phyloP scores from a whole-genome alignment of 352 stramenopile genomes.

The Phytophthora vignae region DNA sequence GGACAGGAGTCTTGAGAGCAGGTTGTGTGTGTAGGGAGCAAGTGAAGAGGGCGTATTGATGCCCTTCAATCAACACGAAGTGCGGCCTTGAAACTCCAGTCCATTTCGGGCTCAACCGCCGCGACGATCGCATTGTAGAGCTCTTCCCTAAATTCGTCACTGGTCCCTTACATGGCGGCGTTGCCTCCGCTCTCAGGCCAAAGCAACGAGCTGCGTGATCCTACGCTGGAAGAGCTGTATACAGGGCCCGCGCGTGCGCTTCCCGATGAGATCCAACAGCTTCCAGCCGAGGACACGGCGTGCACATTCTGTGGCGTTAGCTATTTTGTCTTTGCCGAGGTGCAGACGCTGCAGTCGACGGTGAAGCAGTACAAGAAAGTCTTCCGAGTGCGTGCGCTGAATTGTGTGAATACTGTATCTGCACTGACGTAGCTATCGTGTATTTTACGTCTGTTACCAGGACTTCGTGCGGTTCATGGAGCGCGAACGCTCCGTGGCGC shows the following conservation, averaged over 20 bases:
- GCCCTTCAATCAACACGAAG: neutral
- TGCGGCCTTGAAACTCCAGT: constrained; percentile 14
- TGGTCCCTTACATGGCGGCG: constrained; percentile 9
- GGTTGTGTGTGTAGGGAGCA: no score
- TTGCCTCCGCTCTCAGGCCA: constrained; percentile 23
- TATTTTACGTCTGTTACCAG: constrained; percentile 25
- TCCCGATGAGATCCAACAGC: constrained; percentile 71
- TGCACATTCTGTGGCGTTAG: constrained; percentile 88
- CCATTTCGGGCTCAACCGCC: neutral
- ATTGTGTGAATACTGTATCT: neutral
- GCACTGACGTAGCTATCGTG: neutral
- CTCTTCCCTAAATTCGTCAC: constrained; percentile 8
- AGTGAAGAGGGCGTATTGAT: no score
- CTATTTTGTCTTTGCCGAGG: constrained; percentile 89
- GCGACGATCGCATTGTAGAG: neutral
- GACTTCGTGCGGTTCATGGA: constrained; percentile 78
- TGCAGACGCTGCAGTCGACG: constrained; percentile 75
- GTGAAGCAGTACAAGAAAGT: constrained; percentile 78
- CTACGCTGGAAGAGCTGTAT: constrained; percentile 78
- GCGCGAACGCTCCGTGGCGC: constrained; percentile 53
- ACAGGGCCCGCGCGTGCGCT: constrained; percentile 65
- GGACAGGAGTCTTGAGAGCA: no score
- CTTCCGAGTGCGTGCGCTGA: constrained; percentile 53
- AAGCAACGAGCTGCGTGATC: constrained; percentile 53
- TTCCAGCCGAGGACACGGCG: constrained; percentile 73